These are phyloP conservation scores for Paxillus ammoniavirescens DNA, from an alignment of 768 basidiomycete genomes.

Conservation along the genomic window DNA sequence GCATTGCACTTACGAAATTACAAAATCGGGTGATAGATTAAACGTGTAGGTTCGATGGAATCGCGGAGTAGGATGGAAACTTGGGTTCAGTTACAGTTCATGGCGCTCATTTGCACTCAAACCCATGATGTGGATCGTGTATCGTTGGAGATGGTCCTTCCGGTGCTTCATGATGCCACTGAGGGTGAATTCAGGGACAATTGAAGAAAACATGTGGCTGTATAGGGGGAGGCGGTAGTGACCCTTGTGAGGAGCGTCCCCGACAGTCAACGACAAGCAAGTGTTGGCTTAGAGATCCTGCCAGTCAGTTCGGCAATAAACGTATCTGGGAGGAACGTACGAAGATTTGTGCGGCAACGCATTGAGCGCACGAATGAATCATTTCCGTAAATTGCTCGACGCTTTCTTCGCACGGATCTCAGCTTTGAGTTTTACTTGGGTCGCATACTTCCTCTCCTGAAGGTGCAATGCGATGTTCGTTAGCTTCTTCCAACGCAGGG, in stretches of 20 bases:
- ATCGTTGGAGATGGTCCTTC: background rate
- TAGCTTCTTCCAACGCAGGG: background rate
- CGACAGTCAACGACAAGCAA: background rate
- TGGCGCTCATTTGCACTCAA: background rate
- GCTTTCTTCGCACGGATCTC: background rate
- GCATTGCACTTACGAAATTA: background rate
- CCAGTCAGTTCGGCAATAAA: background rate
- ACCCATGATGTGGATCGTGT: slow-evolving; percentile 7
- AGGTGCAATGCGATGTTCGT: background rate
- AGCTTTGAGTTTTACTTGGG: background rate
- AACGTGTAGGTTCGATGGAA: background rate
- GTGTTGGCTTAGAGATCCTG: background rate
- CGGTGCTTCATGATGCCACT: background rate
- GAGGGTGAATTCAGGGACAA: background rate
- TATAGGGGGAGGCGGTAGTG: background rate
- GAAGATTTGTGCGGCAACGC: background rate
- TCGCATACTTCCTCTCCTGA: background rate
- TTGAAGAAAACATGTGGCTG: background rate
- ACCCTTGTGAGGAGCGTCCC: background rate
- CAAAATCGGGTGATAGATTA: background rate
- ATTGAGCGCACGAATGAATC: slow-evolving; percentile 2
- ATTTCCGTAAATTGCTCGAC: background rate
- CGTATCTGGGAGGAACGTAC: background rate
- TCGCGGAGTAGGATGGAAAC: slow-evolving; percentile 3
- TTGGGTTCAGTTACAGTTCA: slow-evolving; percentile 6